Evolutionary conservation across 805 yeast genomes (phyloP).

Genomic region (Yamadazyma laniorum): DNA sequence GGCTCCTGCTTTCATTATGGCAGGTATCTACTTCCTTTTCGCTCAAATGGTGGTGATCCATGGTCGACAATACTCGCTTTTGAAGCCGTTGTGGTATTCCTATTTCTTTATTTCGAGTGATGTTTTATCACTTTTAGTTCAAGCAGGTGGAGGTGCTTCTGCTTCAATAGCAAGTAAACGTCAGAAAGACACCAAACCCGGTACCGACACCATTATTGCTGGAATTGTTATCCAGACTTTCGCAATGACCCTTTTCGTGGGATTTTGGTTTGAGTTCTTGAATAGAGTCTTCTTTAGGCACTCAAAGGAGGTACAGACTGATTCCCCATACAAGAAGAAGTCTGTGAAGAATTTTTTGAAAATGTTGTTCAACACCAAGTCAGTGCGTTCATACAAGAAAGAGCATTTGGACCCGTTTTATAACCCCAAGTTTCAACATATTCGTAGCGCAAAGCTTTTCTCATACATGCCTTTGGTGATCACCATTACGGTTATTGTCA

Average conservation of each 20-base stretch:
- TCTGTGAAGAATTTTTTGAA: conserved; percentile 26
- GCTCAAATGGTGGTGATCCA: conserved; percentile 40
- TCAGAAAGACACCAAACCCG: conserved; percentile 25
- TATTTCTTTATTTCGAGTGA: conserved; percentile 40
- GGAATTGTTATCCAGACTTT: conserved; percentile 39
- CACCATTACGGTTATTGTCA: conserved; percentile 28
- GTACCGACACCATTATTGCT: conserved; percentile 36
- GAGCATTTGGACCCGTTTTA: conserved; percentile 29
- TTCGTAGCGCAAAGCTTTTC: conserved; percentile 27
- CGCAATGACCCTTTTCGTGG: conserved; percentile 37
- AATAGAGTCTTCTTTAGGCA: conserved; percentile 31
- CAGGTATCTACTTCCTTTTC: conserved; percentile 39
- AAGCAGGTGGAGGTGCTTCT: conserved; percentile 41
- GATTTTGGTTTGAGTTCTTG: conserved; percentile 37
- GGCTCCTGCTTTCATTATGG: conserved; percentile 45
- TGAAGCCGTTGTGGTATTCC: conserved; percentile 45
- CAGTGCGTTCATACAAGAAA: conserved; percentile 21
- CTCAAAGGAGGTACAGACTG: conserved; percentile 12
- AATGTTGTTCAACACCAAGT: conserved; percentile 25
- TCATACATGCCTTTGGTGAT: conserved; percentile 35
- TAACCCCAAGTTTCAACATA: conserved; percentile 22
- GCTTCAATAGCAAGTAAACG: conserved; percentile 28
- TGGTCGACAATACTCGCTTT: conserved; percentile 35
- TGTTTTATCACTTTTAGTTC: conserved; percentile 35
- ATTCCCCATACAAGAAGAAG: conserved; percentile 18